Base-by-base conservation (phyloP, 2,329 filamentous ascomycete genomes). In the Metarhizium humberi region DNA sequence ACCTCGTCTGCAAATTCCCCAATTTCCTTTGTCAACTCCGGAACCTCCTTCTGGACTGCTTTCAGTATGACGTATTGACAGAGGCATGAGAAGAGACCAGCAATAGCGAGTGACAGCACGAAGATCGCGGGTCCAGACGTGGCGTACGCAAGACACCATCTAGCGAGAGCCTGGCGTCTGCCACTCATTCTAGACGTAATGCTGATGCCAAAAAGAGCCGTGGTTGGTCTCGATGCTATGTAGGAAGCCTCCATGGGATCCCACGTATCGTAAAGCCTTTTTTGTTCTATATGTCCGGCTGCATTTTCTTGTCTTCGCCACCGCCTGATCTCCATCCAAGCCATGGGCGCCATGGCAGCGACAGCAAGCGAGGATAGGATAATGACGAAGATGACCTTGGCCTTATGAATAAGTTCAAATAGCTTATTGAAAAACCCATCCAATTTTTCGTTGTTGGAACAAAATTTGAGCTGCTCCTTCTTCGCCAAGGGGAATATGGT, bases 211-310 rank as follows among this genome's bases (percentile, higher is more conserved):
- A 80, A 73, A 2, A 78, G 78, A 1, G 90, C 82, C 1, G 90
- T 89, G 62, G 86, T 83, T 1, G 92, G 91, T 25, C 90, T 83
- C 38, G 90, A 92, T 36, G 87, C 84, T 61, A 96, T 87, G 71
- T 96, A 95, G 46, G 95, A 82, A 40, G 92, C 84, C 67, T 97
- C 92, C 78, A 96, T 84, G 1, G 87, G 81, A 64, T 97, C 91
- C 66, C 85, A 84, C 34, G 82, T 80, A 55, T 86, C 76, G 64
- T 96, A 91, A 66, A 85, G 84, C 34, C 82, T 80, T 54, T 86
- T 77, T 61, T 80, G 75, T 49, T 78, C 75, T 61, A 95, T 79
- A 36, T 91, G 75, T 55, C 78, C 74, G 25, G 88, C 82, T 56
- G 86, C 85, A 61, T 85, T 76, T 68, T 86, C 81, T 78, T 91